These are phyloP conservation scores for Orbilia brochopaga DNA, from an alignment of 2,329 filamentous ascomycete genomes.

Conservation along the genomic window DNA sequence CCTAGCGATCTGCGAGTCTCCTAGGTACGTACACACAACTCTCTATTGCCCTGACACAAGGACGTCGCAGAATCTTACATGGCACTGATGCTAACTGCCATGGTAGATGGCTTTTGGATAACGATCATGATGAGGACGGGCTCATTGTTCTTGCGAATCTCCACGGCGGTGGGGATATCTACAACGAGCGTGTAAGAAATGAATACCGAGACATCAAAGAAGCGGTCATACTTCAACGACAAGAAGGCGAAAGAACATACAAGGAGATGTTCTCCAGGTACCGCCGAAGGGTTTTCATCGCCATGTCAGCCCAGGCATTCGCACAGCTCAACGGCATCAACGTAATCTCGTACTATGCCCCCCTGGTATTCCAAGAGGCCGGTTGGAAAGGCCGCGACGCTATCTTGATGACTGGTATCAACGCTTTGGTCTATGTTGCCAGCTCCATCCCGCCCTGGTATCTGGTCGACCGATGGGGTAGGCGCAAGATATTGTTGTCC, in stretches of 20 bases:
- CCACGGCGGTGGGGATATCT: constrained; percentile 93
- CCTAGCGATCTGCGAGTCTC: constrained; percentile 93
- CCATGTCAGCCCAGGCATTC: constrained; percentile 95
- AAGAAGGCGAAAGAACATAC: constrained; percentile 93
- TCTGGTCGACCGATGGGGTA: constrained; percentile 88
- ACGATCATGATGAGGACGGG: constrained; percentile 96
- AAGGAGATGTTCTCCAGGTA: constrained; percentile 93
- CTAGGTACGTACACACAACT: constrained; percentile 67
- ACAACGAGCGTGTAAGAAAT: constrained; percentile 87
- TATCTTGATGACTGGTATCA: constrained; percentile 96
- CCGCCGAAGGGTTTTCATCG: constrained; percentile 90
- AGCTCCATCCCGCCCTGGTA: constrained; percentile 98
- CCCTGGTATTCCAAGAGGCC: constrained; percentile 92
- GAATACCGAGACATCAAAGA: constrained; percentile 99
- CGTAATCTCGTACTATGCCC: constrained; percentile 96
- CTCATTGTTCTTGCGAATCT: constrained; percentile 98
- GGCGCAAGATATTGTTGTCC: constrained; percentile 84
- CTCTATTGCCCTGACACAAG: no score
- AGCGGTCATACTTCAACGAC: constrained; percentile 88
- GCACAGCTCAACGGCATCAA: constrained; percentile 99
- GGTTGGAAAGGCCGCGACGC: constrained; percentile 92
- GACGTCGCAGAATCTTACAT: constrained; percentile 35
- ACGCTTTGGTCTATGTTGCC: constrained; percentile 85
- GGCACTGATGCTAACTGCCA: constrained; percentile 19
- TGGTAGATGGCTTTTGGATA: constrained; percentile 88